Percentiles rank a stretch among this genome's conserved stretches.
Conservation (phyloP, 805 yeast genomes). For the Candida lessepsii region DNA sequence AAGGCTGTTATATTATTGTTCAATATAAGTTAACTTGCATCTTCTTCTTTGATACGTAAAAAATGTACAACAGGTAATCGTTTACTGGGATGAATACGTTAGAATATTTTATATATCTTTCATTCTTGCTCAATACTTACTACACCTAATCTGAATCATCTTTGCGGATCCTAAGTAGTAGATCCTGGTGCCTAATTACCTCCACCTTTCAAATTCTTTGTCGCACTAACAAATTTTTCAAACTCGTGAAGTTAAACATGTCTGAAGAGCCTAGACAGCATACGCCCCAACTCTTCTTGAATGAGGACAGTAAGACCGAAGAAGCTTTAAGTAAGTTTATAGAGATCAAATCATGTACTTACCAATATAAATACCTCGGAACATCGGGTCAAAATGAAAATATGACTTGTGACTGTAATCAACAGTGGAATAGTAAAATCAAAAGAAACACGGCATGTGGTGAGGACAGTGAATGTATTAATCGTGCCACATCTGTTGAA, state of each 20-base stretch:
- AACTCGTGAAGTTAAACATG: background rate
- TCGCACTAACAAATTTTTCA: constrained; percentile 2
- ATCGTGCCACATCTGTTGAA: constrained; percentile 87
- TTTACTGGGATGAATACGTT: too few species aligned
- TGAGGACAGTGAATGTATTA: constrained; percentile 85
- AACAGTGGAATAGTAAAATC: constrained; percentile 39
- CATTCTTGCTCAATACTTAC: too few species aligned
- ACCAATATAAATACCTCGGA: constrained; percentile 62
- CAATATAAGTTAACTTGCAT: too few species aligned
- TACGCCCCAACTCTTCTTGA: constrained; percentile 28
- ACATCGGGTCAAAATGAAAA: constrained; percentile 71
- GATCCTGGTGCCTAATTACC: too few species aligned
- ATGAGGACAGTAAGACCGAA: constrained; percentile 56
- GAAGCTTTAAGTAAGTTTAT: constrained; percentile 66
- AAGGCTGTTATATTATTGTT: too few species aligned
- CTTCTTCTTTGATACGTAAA: too few species aligned
- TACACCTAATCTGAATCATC: too few species aligned
- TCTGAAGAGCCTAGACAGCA: constrained; percentile 10
- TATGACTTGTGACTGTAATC: constrained; percentile 89
- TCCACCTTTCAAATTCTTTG: too few species aligned
- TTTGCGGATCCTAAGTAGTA: too few species aligned
- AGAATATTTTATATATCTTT: too few species aligned
- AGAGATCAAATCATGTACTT: constrained; percentile 57
- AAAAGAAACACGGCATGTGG: constrained; percentile 69
- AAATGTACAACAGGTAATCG: too few species aligned